Conservation (phyloP, 805 yeast species). For the Brettanomyces sp. region DNA sequence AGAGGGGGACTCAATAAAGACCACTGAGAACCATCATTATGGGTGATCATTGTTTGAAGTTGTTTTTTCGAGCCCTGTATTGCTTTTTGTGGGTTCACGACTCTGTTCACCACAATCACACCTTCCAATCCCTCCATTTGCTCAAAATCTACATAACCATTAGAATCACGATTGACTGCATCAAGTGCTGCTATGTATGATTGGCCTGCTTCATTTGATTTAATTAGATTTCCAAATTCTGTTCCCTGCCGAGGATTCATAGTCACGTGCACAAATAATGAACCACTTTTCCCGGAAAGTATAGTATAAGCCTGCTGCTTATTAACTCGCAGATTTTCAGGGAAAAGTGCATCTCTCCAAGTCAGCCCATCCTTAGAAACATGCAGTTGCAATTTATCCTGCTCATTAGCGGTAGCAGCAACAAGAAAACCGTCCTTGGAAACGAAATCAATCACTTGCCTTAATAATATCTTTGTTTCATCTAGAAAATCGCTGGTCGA, state of each 20-base stretch:
- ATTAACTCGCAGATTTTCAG: constrained; percentile 49
- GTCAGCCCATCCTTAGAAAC: constrained; percentile 65
- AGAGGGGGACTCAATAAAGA: constrained; percentile 32
- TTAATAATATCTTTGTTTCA: constrained; percentile 33
- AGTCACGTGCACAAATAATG: constrained; percentile 74
- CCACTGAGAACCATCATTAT: constrained; percentile 51
- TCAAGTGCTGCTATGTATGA: constrained; percentile 60
- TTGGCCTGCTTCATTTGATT: constrained; percentile 84
- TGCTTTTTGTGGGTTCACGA: constrained; percentile 42
- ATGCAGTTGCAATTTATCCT: constrained; percentile 48
- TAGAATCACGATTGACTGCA: constrained; percentile 59
- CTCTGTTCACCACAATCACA: constrained; percentile 63
- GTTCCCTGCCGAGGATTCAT: constrained; percentile 39
- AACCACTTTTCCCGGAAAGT: constrained; percentile 55
- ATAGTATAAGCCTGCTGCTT: constrained; percentile 66
- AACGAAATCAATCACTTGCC: constrained; percentile 59
- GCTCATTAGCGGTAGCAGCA: constrained; percentile 49
- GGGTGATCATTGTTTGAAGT: constrained; percentile 36
- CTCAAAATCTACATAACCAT: constrained; percentile 83
- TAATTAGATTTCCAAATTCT: constrained; percentile 72
- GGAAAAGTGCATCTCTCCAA: constrained; percentile 73
- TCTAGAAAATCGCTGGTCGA: constrained; percentile 41
- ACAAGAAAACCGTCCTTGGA: constrained; percentile 59
- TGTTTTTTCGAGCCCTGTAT: constrained; percentile 38
- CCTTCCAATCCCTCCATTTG: constrained; percentile 80